These are phyloP conservation scores for Eleusine coracana DNA, from an alignment of 176 grass and related monocot genomes.

Conservation along the genomic window DNA sequence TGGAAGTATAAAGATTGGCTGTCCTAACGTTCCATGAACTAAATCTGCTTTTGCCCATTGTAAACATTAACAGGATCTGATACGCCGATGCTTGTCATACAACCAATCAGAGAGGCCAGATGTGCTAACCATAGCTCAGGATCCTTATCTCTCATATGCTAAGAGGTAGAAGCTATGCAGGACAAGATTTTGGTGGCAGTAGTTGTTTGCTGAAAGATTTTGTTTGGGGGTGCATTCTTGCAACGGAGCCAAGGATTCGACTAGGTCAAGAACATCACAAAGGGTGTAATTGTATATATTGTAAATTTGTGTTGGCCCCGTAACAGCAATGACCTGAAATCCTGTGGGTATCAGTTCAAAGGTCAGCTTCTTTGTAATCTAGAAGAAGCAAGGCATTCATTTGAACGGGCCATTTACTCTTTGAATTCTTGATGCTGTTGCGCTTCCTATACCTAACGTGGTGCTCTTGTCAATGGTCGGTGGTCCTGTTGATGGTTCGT, in stretches of 20 bases:
- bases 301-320: constrained; percentile 53
- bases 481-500: neutral
- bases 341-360: constrained; percentile 19
- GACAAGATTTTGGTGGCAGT: constrained; percentile 25
- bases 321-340: constrained; percentile 22
- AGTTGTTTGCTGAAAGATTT: constrained; percentile 24
- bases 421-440: constrained; percentile 22
- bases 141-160: constrained; percentile 89
- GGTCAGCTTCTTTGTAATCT: constrained; percentile 44
- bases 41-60: neutral
- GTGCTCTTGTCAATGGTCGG: neutral
- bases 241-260: constrained; percentile 21
- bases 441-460: neutral
- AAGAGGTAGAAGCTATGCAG: constrained; percentile 62
- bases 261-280: constrained; percentile 46
- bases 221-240: constrained; percentile 30
- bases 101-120: constrained; percentile 95
- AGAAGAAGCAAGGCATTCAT: constrained; percentile 32
- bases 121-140: constrained; percentile 90
- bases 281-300: constrained; percentile 71
- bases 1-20: neutral
- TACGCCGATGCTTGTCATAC: constrained; percentile 92
- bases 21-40: neutral
- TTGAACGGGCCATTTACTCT: constrained; percentile 25
- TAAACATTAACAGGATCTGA: constrained; percentile 70